A percentile compares a stretch with the other conserved stretches of the same genome.
Evolutionary conservation across 129 eudicot species (phyloP).

Genomic region (Silybum marianum): DNA sequence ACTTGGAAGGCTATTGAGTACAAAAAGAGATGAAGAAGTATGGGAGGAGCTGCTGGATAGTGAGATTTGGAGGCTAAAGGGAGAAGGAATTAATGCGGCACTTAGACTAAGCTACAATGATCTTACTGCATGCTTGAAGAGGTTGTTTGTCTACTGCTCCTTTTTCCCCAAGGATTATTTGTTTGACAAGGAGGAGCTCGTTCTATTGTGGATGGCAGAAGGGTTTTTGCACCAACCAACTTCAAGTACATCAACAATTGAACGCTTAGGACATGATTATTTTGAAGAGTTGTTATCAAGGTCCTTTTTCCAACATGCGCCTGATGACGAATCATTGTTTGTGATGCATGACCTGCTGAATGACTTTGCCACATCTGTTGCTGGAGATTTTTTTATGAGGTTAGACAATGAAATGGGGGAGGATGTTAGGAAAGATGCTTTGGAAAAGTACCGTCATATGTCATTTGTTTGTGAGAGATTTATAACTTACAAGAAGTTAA

Average conservation of each 20-base stretch:
- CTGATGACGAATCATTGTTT: conserved; percentile 6
- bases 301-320: conserved; percentile 35
- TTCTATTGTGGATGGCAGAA: no score
- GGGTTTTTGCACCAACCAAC: conserved; percentile 22
- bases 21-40: not conserved
- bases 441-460: conserved; percentile 38
- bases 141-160: no score
- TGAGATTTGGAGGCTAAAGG: conserved; percentile 9
- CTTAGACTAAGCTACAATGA: no score
- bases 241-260: not conserved
- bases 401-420: conserved; percentile 21
- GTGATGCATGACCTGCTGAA: conserved; percentile 45
- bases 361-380: conserved; percentile 38
- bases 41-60: not conserved
- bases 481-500: conserved; percentile 24
- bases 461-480: conserved; percentile 34
- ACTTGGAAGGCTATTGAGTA: conserved; percentile 18
- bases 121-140: no score
- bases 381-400: conserved; percentile 29
- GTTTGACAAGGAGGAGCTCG: no score
- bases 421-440: not conserved
- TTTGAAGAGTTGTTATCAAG: conserved; percentile 29
- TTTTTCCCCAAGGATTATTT: no score
- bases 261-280: not conserved
- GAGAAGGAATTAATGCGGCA: no score